These are phyloP conservation scores for Sporothrix globosa DNA, from an alignment of 2,329 filamentous ascomycete genomes.

Conservation along the genomic window DNA sequence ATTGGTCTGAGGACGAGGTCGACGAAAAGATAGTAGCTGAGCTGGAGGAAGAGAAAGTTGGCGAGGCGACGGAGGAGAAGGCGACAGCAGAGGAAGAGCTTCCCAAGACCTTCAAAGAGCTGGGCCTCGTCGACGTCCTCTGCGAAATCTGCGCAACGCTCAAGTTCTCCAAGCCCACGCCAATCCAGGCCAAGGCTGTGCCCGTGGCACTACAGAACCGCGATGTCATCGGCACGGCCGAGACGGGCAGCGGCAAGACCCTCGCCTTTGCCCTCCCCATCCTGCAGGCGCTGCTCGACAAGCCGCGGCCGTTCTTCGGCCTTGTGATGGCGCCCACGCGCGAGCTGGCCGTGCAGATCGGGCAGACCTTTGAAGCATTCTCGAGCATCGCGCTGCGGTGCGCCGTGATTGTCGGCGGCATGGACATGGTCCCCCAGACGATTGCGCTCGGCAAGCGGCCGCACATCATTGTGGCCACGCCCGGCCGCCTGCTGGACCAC, in stretches of 20 bases:
- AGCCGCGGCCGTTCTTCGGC: slow-evolving; percentile 83
- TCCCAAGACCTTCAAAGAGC: slow-evolving; percentile 66
- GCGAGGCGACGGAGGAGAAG: not conserved
- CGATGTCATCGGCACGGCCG: slow-evolving; percentile 90
- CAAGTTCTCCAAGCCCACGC: slow-evolving; percentile 82
- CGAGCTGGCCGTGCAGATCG: slow-evolving; percentile 90
- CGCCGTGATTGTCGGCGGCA: slow-evolving; percentile 84
- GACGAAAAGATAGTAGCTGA: not conserved
- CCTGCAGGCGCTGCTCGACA: slow-evolving; percentile 84
- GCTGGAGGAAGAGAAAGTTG: not conserved
- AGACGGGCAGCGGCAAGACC: slow-evolving; percentile 95
- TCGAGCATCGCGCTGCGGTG: slow-evolving; percentile 88
- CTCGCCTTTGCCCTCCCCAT: slow-evolving; percentile 94
- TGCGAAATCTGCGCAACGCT: slow-evolving; percentile 85
- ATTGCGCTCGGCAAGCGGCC: slow-evolving; percentile 95
- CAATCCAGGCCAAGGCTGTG: slow-evolving; percentile 85
- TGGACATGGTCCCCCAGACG: slow-evolving; percentile 92
- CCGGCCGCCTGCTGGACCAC: slow-evolving; percentile 86
- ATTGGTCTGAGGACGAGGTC: not conserved
- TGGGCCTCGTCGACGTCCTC: slow-evolving; percentile 82
- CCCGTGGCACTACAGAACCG: slow-evolving; percentile 76
- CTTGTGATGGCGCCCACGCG: slow-evolving; percentile 90
- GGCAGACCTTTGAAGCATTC: slow-evolving; percentile 82
- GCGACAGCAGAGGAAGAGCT: not conserved
- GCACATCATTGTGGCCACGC: slow-evolving; percentile 90